A percentile compares a stretch with the other conserved stretches of the same genome.
These are phyloP conservation scores for Verticillium longisporum DNA, from an alignment of 2,329 filamentous ascomycete species.

Conservation along the genomic window DNA sequence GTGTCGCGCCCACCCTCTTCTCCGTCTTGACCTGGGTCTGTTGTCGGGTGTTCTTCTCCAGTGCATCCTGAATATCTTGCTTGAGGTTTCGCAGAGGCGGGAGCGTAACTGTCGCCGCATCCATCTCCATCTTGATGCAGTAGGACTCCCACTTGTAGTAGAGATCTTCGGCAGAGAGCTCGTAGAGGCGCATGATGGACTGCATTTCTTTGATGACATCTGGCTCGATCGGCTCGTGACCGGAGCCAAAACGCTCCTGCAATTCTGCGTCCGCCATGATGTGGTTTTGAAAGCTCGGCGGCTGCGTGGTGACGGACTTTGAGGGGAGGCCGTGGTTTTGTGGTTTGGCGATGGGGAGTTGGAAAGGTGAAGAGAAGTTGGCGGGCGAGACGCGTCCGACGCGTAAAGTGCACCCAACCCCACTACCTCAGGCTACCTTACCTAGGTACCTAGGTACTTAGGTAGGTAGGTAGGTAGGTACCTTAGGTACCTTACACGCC, in stretches of 20 bases:
- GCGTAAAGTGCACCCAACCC: constrained; percentile 1
- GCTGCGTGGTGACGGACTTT: not conserved
- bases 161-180: constrained; percentile 74
- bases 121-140: constrained; percentile 85
- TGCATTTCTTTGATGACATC: constrained; percentile 77
- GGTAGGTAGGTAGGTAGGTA: not conserved
- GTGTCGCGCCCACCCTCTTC: constrained; percentile 56
- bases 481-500: no score
- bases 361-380: not conserved
- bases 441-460: not conserved
- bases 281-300: not conserved
- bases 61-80: constrained; percentile 73
- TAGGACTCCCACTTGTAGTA: constrained; percentile 99
- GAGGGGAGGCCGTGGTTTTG: not conserved
- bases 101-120: constrained; percentile 66
- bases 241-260: constrained; percentile 46
- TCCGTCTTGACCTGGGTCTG: constrained; percentile 55
- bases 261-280: constrained; percentile 25
- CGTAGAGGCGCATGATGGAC: constrained; percentile 80
- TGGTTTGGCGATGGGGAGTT: not conserved
- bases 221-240: constrained; percentile 56
- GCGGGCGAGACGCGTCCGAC: not conserved
- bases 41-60: constrained; percentile 67
- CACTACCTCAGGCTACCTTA: not conserved
- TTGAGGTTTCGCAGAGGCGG: constrained; percentile 73